phyloP scores from a whole-genome alignment of 352 stramenopile genomes.

The Phytopythium delawarense region DNA sequence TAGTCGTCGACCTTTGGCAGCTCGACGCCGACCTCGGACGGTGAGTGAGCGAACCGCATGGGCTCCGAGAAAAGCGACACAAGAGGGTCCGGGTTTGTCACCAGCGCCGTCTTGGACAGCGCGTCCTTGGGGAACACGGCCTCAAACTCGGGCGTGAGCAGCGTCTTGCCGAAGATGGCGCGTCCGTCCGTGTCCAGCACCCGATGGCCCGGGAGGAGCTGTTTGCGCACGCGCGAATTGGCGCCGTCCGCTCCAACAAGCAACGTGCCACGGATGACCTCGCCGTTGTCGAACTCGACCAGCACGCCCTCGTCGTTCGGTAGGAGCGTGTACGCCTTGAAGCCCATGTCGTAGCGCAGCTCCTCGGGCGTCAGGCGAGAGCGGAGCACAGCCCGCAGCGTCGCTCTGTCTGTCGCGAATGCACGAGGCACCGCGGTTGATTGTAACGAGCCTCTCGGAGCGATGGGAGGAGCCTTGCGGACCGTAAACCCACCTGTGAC shows the following conservation, averaged over 20 bases:
- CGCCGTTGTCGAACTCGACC: constrained; percentile 53
- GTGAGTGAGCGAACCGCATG: constrained; percentile 11
- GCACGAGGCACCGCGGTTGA: constrained; percentile 19
- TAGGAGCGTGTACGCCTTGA: constrained; percentile 39
- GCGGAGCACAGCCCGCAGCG: constrained; percentile 35
- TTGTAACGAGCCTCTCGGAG: constrained; percentile 19
- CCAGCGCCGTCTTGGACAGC: constrained; percentile 28
- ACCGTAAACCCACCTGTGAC: constrained; percentile 11
- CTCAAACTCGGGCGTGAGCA: constrained; percentile 44
- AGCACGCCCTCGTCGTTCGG: constrained; percentile 35
- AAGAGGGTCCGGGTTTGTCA: constrained; percentile 29
- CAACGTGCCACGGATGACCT: constrained; percentile 32
- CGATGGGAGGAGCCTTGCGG: neutral
- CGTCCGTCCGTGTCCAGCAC: constrained; percentile 53
- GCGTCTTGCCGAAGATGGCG: constrained; percentile 65
- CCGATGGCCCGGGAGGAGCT: constrained; percentile 37
- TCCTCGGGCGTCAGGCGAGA: constrained; percentile 43
- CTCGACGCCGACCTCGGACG: constrained; percentile 8
- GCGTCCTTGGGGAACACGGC: constrained; percentile 36
- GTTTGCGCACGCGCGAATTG: constrained; percentile 47
- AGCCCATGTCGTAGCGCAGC: constrained; percentile 50
- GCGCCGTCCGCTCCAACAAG: constrained; percentile 54
- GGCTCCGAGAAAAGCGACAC: constrained; percentile 59
- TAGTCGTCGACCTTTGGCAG: constrained; percentile 38
- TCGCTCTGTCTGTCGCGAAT: constrained; percentile 34